These are phyloP conservation scores for Pythium biforme DNA, from an alignment of 352 stramenopile genomes.

Conservation along the genomic window DNA sequence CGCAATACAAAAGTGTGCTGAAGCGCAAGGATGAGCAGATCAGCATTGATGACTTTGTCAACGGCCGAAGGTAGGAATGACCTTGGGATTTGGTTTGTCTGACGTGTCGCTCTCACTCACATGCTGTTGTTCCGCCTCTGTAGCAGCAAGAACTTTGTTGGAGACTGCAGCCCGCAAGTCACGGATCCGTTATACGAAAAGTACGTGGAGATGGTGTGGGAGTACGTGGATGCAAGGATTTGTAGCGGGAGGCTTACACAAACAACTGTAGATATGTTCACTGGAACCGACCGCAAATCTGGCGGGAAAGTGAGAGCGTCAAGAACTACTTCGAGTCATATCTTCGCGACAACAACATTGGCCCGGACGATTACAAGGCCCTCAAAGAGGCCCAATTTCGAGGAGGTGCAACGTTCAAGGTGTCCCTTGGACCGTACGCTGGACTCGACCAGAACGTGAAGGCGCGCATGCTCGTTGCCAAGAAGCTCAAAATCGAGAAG, in stretches of 20 bases:
- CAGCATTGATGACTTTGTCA: constrained; percentile 53
- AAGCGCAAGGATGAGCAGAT: constrained; percentile 63
- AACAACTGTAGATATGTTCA: constrained; percentile 46
- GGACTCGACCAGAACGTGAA: constrained; percentile 84
- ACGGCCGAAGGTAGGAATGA: constrained; percentile 40
- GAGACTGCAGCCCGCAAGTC: constrained; percentile 39
- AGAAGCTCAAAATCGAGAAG: constrained; percentile 68
- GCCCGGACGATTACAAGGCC: constrained; percentile 54
- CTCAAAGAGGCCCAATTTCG: constrained; percentile 69
- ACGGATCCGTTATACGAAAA: constrained; percentile 67
- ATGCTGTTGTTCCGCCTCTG: not conserved
- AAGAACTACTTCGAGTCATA: constrained; percentile 84
- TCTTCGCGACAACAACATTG: constrained; percentile 74
- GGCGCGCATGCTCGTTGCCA: constrained; percentile 71
- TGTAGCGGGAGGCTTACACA: no score
- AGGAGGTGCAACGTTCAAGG: constrained; percentile 75
- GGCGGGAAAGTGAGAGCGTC: constrained; percentile 74
- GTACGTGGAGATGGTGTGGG: constrained; percentile 29
- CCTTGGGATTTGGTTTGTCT: not conserved
- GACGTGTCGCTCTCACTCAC: not conserved
- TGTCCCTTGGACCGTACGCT: constrained; percentile 69
- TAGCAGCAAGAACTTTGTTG: constrained; percentile 67
- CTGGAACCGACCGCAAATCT: constrained; percentile 60
- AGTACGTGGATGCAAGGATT: no score
- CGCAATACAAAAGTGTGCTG: constrained; percentile 29